Evolutionary conservation across 495 filamentous ascomycete species (phyloP), one percentile per base, ranked within the genome.

Genomic region (Aspergillus sparsus): DNA sequence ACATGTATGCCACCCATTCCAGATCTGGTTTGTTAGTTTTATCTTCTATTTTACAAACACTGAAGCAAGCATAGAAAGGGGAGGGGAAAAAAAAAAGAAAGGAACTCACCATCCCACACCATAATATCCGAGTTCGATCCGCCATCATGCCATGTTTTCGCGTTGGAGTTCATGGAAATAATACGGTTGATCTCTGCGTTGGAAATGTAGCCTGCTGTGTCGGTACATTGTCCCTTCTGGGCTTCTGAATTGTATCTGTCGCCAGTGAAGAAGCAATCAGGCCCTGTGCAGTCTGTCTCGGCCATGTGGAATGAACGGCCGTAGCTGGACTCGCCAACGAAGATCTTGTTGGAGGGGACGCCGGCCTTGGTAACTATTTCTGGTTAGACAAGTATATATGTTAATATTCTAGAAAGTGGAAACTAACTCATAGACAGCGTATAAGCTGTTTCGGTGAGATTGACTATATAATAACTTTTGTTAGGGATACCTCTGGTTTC

Each of bases 311-410:
- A 61, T 0, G 44, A 55, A 7, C 52, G 44, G 9, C 62, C 51
- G 55, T 80, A 80, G 50, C 68, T 72, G 32, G 68, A 27, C 21
- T 27, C 21, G 21, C 21, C 21, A 27, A 27, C 21, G 3, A 27
- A 27, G 21, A 27, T 27, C 66, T 77, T 79, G 47, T 69, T 71
- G 1, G 67, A 36, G 0, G 69, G 71, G 1, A 79, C 74, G 13
- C 79, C 78, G 2, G 79, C 78, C 52, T 83, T 83, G 47, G 80
- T 82, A n/a, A 82, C 21, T 27, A 27, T 27, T 27, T 27, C n/a
- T 27, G 21, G 21, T 27, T 3, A 27, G 21, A 27, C 3, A 27
- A 27, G 3, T 27, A 1, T 27, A 27, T 27, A 27, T 27, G 21
- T 27, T 27, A 27, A 27, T 27, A 27, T 1, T 27, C 1, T 3